Conservation (phyloP, 148 eudicot species). For the Rhododendron griersonianum region DNA sequence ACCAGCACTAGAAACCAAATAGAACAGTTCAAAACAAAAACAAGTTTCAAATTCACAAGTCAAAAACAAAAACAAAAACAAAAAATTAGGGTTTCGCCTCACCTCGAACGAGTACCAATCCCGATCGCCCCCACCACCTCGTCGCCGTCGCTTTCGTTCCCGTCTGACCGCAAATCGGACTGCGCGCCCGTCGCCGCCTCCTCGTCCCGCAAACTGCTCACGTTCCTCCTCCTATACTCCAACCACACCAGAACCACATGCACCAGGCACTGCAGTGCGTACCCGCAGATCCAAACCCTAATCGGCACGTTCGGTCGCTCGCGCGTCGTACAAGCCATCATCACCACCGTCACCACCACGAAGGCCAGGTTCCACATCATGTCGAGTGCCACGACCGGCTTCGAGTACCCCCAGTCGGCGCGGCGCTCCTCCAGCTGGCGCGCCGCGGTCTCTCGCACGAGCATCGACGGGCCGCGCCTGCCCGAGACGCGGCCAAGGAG, state of each 20-base stretch:
- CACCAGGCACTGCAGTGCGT: conserved; percentile 68
- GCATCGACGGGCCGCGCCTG: conserved; percentile 66
- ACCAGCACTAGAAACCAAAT: not conserved
- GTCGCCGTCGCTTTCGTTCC: conserved; percentile 45
- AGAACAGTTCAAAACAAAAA: not conserved
- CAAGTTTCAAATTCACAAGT: not conserved
- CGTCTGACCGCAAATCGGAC: conserved; percentile 12
- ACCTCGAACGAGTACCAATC: conserved; percentile 45
- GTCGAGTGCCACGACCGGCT: conserved; percentile 87
- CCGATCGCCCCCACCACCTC: conserved; percentile 38
- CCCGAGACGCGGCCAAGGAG: conserved; percentile 63
- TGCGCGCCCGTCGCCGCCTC: conserved; percentile 18
- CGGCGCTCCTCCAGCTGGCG: conserved; percentile 83
- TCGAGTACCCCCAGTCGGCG: conserved; percentile 92
- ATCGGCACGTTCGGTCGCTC: conserved; percentile 70
- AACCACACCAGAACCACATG: conserved; percentile 78
- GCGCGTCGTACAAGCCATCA: conserved; percentile 40
- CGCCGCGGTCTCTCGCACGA: conserved; percentile 92
- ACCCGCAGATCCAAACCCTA: conserved; percentile 90
- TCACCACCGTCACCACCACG: conserved; percentile 49
- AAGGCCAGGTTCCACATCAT: conserved; percentile 84
- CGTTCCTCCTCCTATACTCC: conserved; percentile 57
- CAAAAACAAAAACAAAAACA: too few relatives aligned
- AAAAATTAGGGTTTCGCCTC: not conserved
- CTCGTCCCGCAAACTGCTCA: conserved; percentile 18